phyloP scores from a whole-genome alignment of 441 rosid genomes.

The Brassica balearica region DNA sequence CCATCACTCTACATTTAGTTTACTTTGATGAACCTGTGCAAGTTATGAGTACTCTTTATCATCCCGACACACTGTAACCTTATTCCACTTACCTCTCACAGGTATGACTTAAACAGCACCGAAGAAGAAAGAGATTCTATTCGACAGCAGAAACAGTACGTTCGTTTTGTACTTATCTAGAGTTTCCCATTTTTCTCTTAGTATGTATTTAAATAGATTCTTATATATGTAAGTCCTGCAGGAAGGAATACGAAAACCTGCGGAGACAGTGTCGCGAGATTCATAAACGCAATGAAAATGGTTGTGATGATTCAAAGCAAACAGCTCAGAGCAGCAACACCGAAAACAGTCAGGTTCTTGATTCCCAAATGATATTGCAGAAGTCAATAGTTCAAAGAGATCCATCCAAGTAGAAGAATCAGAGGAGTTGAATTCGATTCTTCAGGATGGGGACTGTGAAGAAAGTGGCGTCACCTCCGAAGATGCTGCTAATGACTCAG shows the following conservation, averaged over 20 bases:
- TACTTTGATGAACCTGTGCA: constrained; percentile 9
- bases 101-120: constrained; percentile 74
- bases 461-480: constrained; percentile 54
- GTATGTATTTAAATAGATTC: background rate
- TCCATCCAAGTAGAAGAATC: constrained; percentile 52
- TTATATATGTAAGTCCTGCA: constrained; percentile 46
- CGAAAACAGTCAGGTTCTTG: constrained; percentile 55
- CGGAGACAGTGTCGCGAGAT: constrained; percentile 62
- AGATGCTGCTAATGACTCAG: constrained; percentile 56
- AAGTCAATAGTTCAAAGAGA: constrained; percentile 53
- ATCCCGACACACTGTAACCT: constrained; percentile 21
- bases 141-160: constrained; percentile 66
- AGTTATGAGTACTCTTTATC: constrained; percentile 4
- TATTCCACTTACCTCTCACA: constrained; percentile 43
- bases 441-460: constrained; percentile 55
- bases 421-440: constrained; percentile 38
- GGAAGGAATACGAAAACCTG: constrained; percentile 72
- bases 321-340: constrained; percentile 45
- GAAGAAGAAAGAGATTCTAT: constrained; percentile 66
- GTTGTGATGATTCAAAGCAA: constrained; percentile 48
- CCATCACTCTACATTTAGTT: background rate
- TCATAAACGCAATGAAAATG: constrained; percentile 48
- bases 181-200: constrained; percentile 4
- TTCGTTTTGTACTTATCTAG: constrained; percentile 12
- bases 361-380: constrained; percentile 58